These are phyloP conservation scores for Cunninghamia lanceolata DNA, from an alignment of 75 land plant species.

Conservation along the genomic window DNA sequence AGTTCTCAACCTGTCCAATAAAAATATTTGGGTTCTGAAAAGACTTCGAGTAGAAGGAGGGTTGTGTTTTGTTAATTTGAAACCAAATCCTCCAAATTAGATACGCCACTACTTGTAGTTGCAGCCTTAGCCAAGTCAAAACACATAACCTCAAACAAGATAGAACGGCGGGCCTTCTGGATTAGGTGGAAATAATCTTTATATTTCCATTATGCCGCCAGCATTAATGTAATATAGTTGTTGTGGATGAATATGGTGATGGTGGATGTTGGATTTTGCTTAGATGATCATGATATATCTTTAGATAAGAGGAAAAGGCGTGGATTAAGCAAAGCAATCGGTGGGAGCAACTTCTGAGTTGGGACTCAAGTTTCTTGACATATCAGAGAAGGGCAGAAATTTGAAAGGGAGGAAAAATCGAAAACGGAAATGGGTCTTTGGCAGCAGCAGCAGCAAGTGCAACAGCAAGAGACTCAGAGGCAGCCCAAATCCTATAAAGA, in stretches of 20 bases:
- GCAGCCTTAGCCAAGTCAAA: neutral
- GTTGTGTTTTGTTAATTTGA: too few relatives aligned
- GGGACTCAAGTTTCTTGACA: neutral
- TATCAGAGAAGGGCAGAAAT: neutral
- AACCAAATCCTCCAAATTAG: neutral
- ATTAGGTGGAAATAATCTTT: neutral
- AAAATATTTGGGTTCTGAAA: too few relatives aligned
- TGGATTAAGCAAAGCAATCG: neutral
- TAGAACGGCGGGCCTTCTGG: neutral
- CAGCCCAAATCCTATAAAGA: constrained; percentile 52
- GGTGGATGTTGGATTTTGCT: neutral
- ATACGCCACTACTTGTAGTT: neutral
- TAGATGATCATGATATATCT: neutral
- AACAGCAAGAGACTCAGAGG: constrained; percentile 24
- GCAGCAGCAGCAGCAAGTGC: neutral
- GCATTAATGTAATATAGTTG: neutral
- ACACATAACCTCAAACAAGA: neutral
- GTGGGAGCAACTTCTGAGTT: neutral
- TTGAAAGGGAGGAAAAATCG: neutral
- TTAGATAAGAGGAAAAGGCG: neutral
- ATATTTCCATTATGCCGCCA: neutral
- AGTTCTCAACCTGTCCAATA: too few relatives aligned
- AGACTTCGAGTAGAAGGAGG: neutral
- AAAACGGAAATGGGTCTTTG: neutral
- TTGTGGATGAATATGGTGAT: neutral